These are phyloP conservation scores for Pseudofabraea citricarpa DNA, from an alignment of 2,329 filamentous ascomycete genomes.

Conservation along the genomic window DNA sequence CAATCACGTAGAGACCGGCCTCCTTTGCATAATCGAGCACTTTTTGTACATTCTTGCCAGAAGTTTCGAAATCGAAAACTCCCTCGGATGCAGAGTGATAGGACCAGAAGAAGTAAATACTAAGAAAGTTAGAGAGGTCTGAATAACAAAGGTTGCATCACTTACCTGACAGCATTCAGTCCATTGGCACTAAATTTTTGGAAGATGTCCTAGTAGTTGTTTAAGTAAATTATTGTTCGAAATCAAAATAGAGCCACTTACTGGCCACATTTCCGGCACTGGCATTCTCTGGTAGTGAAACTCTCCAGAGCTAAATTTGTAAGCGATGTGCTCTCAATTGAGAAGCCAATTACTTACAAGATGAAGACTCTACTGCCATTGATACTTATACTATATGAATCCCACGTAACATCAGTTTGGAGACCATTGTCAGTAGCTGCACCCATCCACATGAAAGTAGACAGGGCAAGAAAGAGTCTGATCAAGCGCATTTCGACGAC, in stretches of 20 bases:
- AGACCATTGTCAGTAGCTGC: slow-evolving; percentile 35
- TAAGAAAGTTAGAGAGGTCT: slow-evolving; percentile 6
- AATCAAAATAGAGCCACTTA: slow-evolving; percentile 12
- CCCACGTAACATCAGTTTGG: slow-evolving; percentile 43
- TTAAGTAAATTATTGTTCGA: slow-evolving; percentile 2
- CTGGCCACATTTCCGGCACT: slow-evolving; percentile 46
- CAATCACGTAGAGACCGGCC: slow-evolving; percentile 46
- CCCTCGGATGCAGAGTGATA: slow-evolving; percentile 40
- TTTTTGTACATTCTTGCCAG: slow-evolving; percentile 45
- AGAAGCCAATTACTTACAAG: slow-evolving; percentile 26
- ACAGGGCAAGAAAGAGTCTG: slow-evolving; percentile 18
- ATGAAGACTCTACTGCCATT: slow-evolving; percentile 44
- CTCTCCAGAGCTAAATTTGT: slow-evolving; percentile 28
- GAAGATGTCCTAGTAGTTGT: slow-evolving; percentile 41
- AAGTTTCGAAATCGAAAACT: slow-evolving; percentile 43
- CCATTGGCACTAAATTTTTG: slow-evolving; percentile 49
- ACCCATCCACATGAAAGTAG: slow-evolving; percentile 18
- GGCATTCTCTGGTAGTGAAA: slow-evolving; percentile 50
- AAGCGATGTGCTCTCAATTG: slow-evolving; percentile 10
- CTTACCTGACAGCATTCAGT: slow-evolving; percentile 43
- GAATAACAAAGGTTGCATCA: background rate
- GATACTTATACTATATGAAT: slow-evolving; percentile 44
- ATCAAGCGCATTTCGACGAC: slow-evolving; percentile 21
- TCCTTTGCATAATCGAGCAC: slow-evolving; percentile 46
- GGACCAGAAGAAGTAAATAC: slow-evolving; percentile 46